Percentiles rank a stretch among this genome's conserved stretches.
phyloP scores from a whole-genome alignment of 768 basidiomycete species.

The Mycena crocata region DNA sequence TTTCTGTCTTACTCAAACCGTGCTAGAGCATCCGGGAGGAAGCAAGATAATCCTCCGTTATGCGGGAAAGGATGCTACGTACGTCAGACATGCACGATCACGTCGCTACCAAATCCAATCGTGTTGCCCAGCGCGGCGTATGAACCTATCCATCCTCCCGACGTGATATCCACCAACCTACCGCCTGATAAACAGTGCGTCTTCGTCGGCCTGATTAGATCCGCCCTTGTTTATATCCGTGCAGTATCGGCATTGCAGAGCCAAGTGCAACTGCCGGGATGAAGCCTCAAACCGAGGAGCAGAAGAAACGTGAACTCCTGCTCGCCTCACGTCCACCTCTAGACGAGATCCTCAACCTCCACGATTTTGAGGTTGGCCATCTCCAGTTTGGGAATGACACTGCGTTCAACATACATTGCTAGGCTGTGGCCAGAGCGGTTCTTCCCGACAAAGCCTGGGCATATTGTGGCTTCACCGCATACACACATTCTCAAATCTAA shows the following conservation, averaged over 20 bases:
- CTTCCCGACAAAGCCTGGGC: slow-evolving; percentile 81
- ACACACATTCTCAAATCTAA: too few relatives aligned
- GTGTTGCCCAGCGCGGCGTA: slow-evolving; percentile 57
- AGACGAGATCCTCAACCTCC: slow-evolving; percentile 72
- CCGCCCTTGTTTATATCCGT: not conserved
- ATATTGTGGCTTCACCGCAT: too few relatives aligned
- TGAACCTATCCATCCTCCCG: slow-evolving; percentile 77
- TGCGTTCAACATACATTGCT: not conserved
- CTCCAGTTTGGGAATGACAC: too few relatives aligned
- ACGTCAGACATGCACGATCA: slow-evolving; percentile 38
- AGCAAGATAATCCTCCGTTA: slow-evolving; percentile 72
- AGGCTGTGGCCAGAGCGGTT: slow-evolving; percentile 73
- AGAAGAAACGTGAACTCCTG: slow-evolving; percentile 61
- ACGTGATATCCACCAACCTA: slow-evolving; percentile 65
- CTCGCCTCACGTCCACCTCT: slow-evolving; percentile 65
- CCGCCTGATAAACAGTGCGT: slow-evolving; percentile 74
- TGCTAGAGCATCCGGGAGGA: slow-evolving; percentile 64
- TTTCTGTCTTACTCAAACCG: not conserved
- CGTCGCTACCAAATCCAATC: not conserved
- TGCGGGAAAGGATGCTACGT: slow-evolving; percentile 77
- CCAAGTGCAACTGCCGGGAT: slow-evolving; percentile 56
- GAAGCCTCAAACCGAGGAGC: slow-evolving; percentile 57
- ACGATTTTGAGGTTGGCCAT: slow-evolving; percentile 76
- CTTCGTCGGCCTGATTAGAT: not conserved
- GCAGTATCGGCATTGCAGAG: slow-evolving; percentile 66